A percentile compares a stretch with the other conserved stretches of the same genome.
Conservation (phyloP, 164 flowering plant genomes). For the Vitis amurensis region DNA sequence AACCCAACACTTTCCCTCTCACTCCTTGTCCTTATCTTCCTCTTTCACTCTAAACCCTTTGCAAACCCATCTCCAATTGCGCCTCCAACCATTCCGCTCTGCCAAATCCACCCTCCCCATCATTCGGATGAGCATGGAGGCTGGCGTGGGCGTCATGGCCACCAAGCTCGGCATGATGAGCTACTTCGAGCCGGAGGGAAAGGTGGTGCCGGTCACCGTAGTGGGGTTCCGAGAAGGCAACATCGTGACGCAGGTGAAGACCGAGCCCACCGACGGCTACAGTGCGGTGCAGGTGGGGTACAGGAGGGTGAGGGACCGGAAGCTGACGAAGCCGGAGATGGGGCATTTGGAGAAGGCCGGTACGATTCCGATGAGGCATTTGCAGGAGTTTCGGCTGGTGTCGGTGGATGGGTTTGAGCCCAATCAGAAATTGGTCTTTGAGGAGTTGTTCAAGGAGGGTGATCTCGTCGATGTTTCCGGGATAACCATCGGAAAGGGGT, state of each 20-base stretch:
- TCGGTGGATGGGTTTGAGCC: conserved; percentile 68
- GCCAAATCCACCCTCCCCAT: too few relatives aligned
- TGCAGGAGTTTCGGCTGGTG: conserved; percentile 87
- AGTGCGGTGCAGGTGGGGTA: conserved; percentile 91
- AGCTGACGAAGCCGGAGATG: conserved; percentile 84
- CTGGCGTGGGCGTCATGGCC: conserved; percentile 94
- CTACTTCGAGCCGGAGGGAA: conserved; percentile 68
- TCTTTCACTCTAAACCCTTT: too few relatives aligned
- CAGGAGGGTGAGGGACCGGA: conserved; percentile 76
- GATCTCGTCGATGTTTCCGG: conserved; percentile 95
- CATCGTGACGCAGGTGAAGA: conserved; percentile 92
- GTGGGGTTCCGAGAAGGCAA: conserved; percentile 93
- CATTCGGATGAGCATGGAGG: conserved; percentile 61
- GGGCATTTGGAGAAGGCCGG: conserved; percentile 87
- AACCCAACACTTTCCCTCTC: too few relatives aligned
- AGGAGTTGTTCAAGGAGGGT: conserved; percentile 83
- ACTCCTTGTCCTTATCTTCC: too few relatives aligned
- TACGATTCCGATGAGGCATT: conserved; percentile 77
- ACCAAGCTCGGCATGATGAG: conserved; percentile 98
- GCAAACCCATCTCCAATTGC: too few relatives aligned
- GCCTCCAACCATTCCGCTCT: too few relatives aligned
- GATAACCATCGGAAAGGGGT: conserved; percentile 93
- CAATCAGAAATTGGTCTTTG: conserved; percentile 59
- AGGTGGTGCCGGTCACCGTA: conserved; percentile 88
- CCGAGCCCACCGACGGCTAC: conserved; percentile 83